Conservation (phyloP, 192 early-diverging fungal species). For the Phycomyces nitens region DNA sequence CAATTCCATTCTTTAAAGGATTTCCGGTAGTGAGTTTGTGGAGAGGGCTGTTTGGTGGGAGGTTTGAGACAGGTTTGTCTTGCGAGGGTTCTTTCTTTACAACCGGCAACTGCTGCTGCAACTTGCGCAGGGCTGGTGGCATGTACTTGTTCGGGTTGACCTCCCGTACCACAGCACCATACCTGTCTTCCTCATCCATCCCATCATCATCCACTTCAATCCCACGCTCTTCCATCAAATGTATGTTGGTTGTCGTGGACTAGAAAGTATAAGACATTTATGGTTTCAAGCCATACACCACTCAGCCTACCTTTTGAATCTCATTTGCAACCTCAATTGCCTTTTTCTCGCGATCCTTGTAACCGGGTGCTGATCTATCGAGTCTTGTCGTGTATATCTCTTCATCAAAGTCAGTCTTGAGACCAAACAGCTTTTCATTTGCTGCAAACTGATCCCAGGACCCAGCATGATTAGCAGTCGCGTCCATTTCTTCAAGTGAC, state of each 20-base stretch:
- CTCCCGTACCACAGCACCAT: conserved; percentile 75
- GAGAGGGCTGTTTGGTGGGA: conserved; percentile 13
- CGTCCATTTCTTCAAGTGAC: conserved; percentile 14
- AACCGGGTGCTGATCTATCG: conserved; percentile 80
- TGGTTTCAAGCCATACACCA: background rate
- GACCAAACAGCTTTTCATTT: conserved; percentile 91
- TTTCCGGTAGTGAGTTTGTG: conserved; percentile 26
- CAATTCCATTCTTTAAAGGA: conserved; percentile 24
- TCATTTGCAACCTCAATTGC: conserved; percentile 87
- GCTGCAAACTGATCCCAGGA: conserved; percentile 96
- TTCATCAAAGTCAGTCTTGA: conserved; percentile 93
- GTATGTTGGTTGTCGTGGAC: conserved; percentile 69
- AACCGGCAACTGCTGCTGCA: conserved; percentile 37
- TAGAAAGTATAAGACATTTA: too few species aligned
- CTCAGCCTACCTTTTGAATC: conserved; percentile 65
- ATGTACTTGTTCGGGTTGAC: conserved; percentile 77
- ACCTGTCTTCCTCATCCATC: conserved; percentile 91
- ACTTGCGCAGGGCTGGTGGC: conserved; percentile 75
- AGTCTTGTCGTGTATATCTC: conserved; percentile 94
- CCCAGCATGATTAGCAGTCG: conserved; percentile 17
- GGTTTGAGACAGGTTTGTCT: conserved; percentile 2
- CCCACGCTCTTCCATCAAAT: conserved; percentile 90
- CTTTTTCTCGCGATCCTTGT: conserved; percentile 81
- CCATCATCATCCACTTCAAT: conserved; percentile 53
- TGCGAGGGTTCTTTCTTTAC: conserved; percentile 6